A percentile compares a stretch with the other conserved stretches of the same genome.
Evolutionary conservation across 2,329 filamentous ascomycete species (phyloP).

Genomic region (Dendrostoma leiphaemia): DNA sequence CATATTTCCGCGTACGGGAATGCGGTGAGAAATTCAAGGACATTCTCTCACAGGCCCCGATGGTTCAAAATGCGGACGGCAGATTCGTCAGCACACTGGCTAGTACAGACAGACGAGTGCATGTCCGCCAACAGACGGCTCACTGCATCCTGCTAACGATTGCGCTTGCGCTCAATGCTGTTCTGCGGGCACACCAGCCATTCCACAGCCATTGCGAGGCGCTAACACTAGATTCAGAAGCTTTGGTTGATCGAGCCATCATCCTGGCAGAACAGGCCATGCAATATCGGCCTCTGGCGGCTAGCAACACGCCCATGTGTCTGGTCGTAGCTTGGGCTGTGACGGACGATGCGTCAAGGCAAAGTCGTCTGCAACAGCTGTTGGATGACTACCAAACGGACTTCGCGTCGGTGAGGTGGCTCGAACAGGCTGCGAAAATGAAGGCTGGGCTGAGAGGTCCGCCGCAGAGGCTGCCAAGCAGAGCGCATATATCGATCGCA

Average conservation of each 20-base stretch:
- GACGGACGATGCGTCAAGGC: constrained; percentile 26
- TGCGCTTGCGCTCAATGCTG: constrained; percentile 22
- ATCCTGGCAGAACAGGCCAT: constrained; percentile 21
- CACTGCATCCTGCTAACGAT: constrained; percentile 22
- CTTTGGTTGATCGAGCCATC: constrained; percentile 24
- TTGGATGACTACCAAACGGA: constrained; percentile 7
- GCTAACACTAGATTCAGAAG: constrained; percentile 20
- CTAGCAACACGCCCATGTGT: constrained; percentile 26
- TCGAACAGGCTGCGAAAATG: background rate
- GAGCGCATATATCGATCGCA: background rate
- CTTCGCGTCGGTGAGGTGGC: constrained; percentile 5
- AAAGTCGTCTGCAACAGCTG: background rate
- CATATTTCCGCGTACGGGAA: background rate
- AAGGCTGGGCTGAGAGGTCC: background rate
- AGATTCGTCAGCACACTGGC: background rate
- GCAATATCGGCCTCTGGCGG: constrained; percentile 26
- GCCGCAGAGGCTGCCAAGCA: background rate
- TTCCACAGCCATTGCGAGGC: constrained; percentile 20
- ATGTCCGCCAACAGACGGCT: constrained; percentile 14
- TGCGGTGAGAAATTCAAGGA: constrained; percentile 4
- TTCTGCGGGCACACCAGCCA: background rate
- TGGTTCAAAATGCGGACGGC: background rate
- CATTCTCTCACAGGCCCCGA: background rate
- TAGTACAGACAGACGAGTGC: background rate
- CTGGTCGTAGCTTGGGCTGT: constrained; percentile 26